These are phyloP conservation scores for Exutisphaerella laricina DNA, from an alignment of 2,329 filamentous ascomycete species.

Conservation along the genomic window DNA sequence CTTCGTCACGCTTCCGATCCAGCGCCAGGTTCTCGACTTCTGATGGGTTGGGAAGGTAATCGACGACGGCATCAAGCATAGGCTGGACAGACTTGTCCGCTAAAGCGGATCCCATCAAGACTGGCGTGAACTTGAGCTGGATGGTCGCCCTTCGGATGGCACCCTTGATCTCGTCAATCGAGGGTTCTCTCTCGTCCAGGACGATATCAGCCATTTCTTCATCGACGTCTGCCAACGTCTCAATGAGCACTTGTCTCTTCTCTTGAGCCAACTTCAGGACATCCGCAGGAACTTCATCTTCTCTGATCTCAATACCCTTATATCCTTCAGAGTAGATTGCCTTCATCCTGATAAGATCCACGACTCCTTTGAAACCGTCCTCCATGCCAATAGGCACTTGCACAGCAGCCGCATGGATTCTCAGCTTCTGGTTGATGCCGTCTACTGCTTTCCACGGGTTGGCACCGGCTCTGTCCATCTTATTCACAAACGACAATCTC, in stretches of 20 bases:
- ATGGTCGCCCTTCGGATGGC: constrained; percentile 92
- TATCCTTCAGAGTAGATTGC: constrained; percentile 86
- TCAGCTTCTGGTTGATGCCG: constrained; percentile 94
- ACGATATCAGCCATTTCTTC: constrained; percentile 96
- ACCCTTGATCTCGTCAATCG: constrained; percentile 75
- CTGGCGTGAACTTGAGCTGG: constrained; percentile 80
- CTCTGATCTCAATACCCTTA: constrained; percentile 67
- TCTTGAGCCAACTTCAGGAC: constrained; percentile 70
- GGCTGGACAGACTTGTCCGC: constrained; percentile 94
- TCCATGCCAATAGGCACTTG: constrained; percentile 93
- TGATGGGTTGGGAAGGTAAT: constrained; percentile 87
- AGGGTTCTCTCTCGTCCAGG: constrained; percentile 78
- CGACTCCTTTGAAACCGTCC: constrained; percentile 85
- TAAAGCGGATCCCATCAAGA: constrained; percentile 92
- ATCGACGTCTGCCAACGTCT: constrained; percentile 94
- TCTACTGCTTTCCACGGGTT: constrained; percentile 98
- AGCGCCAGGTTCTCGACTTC: constrained; percentile 87
- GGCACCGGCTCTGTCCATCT: constrained; percentile 98
- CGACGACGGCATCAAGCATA: constrained; percentile 93
- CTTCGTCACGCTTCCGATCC: constrained; percentile 72
- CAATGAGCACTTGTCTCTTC: constrained; percentile 79
- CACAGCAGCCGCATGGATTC: constrained; percentile 84
- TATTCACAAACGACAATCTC: constrained; percentile 94
- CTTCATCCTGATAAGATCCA: constrained; percentile 89
- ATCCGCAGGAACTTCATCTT: constrained; percentile 77